Evolutionary conservation across 2,329 filamentous ascomycete species (phyloP).

Genomic region (Colletotrichum sublineola): DNA sequence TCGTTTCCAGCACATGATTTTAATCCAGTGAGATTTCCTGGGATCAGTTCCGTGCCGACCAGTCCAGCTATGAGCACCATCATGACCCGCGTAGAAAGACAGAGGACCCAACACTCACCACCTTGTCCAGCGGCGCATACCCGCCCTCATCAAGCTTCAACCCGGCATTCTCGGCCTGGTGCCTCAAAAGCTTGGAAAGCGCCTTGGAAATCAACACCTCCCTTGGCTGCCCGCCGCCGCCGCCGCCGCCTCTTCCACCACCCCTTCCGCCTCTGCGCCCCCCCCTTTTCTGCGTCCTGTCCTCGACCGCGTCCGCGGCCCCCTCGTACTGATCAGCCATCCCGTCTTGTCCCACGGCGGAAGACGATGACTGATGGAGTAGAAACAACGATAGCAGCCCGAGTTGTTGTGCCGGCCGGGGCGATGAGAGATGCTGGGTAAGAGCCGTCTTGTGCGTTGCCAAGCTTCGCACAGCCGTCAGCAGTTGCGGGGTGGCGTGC

Average conservation of each 20-base stretch:
- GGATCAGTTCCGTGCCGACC: neutral
- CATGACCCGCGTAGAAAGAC: slow-evolving; percentile 19
- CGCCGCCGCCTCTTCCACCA: slow-evolving; percentile 49
- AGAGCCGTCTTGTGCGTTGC: slow-evolving; percentile 3
- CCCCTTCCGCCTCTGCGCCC: slow-evolving; percentile 48
- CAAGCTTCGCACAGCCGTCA: neutral
- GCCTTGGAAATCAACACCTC: slow-evolving; percentile 66
- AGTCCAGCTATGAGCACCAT: neutral
- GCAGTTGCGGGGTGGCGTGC: neutral
- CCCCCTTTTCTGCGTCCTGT: slow-evolving; percentile 36
- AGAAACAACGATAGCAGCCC: neutral
- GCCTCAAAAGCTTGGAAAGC: slow-evolving; percentile 66
- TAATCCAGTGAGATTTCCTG: neutral
- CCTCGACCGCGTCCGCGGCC: slow-evolving; percentile 38
- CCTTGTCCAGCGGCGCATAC: slow-evolving; percentile 68
- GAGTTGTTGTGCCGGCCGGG: too few species aligned
- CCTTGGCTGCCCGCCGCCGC: slow-evolving; percentile 53
- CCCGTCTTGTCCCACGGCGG: neutral
- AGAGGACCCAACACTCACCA: slow-evolving; percentile 63
- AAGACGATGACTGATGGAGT: neutral
- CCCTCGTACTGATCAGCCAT: slow-evolving; percentile 35
- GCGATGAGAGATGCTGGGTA: neutral
- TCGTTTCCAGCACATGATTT: neutral
- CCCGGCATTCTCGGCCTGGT: slow-evolving; percentile 69
- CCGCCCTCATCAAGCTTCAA: slow-evolving; percentile 71